Evolutionary conservation across 176 grass and related monocot genomes (phyloP).

Genomic region (Thalia dealbata): DNA sequence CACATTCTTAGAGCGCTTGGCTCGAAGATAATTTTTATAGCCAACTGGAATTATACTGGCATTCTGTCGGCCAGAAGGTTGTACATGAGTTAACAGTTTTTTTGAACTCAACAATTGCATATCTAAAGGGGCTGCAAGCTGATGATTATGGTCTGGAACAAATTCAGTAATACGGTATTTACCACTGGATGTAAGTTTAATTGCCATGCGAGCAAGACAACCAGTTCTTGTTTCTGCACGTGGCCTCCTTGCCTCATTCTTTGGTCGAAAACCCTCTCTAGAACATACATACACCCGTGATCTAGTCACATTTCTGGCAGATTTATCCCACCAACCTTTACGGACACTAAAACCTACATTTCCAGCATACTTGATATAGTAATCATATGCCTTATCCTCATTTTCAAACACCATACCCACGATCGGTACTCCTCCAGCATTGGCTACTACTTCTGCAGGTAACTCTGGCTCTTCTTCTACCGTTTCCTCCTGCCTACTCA

Average conservation of each 20-base stretch:
- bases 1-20: conserved; percentile 40
- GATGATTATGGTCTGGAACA: conserved; percentile 76
- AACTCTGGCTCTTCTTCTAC: conserved; percentile 54
- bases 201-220: conserved; percentile 66
- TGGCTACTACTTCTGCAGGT: conserved; percentile 51
- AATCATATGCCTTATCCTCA: conserved; percentile 76
- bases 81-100: conserved; percentile 36
- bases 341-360: conserved; percentile 73
- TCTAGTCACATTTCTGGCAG: conserved; percentile 54
- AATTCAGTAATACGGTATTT: conserved; percentile 75
- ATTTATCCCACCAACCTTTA: conserved; percentile 80
- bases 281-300: conserved; percentile 82
- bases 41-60: conserved; percentile 49
- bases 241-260: conserved; percentile 56
- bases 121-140: conserved; percentile 81
- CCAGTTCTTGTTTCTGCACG: conserved; percentile 60
- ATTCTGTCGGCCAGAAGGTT: conserved; percentile 38
- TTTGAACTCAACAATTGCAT: conserved; percentile 75
- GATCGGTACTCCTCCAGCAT: conserved; percentile 70
- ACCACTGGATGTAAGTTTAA: conserved; percentile 47
- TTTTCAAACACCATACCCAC: conserved; percentile 79
- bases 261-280: conserved; percentile 66
- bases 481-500: conserved; percentile 45
- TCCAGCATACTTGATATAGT: conserved; percentile 80
- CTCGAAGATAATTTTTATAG: conserved; percentile 75